Base-by-base conservation (phyloP, 306 rosid genomes). In the Trichosanthes cucumerina region DNA sequence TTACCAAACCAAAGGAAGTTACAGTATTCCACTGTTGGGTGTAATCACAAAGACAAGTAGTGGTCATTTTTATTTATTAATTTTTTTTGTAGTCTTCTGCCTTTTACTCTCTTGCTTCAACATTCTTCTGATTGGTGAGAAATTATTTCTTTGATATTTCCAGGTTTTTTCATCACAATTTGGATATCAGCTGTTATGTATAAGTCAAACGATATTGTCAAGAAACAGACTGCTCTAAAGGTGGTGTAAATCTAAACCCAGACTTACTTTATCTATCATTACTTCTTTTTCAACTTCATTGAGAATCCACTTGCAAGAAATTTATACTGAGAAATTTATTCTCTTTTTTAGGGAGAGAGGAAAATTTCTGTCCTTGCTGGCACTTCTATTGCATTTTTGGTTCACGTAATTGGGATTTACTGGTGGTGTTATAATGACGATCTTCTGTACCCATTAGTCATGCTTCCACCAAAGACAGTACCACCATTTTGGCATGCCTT, bases 221-320 rank as follows among this genome's bases (percentile, higher is more conserved):
- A 86, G 86, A 90, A 88, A 86, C 99, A 96, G 89, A 96, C 98
- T 54, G 89, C 98, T 84, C 83, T 96, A 63, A 96, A 92, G 98
- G 99, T 96, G 58, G 77, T 77, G 21, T 44, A 11, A 75, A 24
- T 10, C 38, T 28, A 23, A 16, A 72, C 26, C 43, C 34, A 70
- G 13, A 70, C 11, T 52, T 34, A 52, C 31, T 14, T 50, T 28
- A 50, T 54, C 19, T 56, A 9, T 19, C 15, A 43, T 59, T 26
- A 43, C 73, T 15, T 78, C 50, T 44, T 76, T 38, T 39, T 76
- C 53, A 21, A 11, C 9, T 74, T 33, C 41, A 52, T 21, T 18
- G 46, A 52, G 63, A 31, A 73, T 28, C 6, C 78, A 49, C 62
- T 50, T 74, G 78, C 46, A 52, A 74, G 47, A 28, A 8, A 24